phyloP scores from a whole-genome alignment of 768 basidiomycete species.

The Amanita muscaria region DNA sequence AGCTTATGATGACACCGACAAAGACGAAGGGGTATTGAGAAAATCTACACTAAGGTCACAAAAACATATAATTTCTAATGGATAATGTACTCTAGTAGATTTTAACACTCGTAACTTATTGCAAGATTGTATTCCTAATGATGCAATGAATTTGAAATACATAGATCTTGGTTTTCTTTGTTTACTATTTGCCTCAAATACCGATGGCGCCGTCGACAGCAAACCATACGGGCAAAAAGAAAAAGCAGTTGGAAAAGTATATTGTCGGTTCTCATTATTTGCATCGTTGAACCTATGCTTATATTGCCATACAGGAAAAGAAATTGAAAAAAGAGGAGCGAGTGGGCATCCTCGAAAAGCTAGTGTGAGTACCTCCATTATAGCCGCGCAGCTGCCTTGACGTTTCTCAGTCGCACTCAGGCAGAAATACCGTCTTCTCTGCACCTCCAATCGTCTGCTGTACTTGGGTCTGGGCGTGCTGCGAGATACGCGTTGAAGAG shows the following conservation, averaged over 20 bases:
- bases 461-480: slow-evolving; percentile 68
- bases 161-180: not conserved
- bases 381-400: slow-evolving; percentile 14
- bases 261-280: slow-evolving; percentile 46
- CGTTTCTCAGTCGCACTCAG: slow-evolving; percentile 59
- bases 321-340: slow-evolving; percentile 90
- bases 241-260: slow-evolving; percentile 85
- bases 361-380: slow-evolving; percentile 48
- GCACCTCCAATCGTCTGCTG: slow-evolving; percentile 70
- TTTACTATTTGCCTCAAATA: slow-evolving; percentile 18
- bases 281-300: not conserved
- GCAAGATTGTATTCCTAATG: no score
- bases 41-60: no score
- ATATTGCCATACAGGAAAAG: slow-evolving; percentile 54
- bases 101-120: not conserved
- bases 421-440: slow-evolving; percentile 46
- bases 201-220: slow-evolving; percentile 47
- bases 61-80: not conserved
- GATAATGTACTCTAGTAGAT: slow-evolving; percentile 1
- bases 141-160: not conserved
- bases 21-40: no score
- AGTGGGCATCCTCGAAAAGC: slow-evolving; percentile 63
- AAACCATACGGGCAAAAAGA: slow-evolving; percentile 78
- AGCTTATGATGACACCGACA: not conserved
- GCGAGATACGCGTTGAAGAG: slow-evolving; percentile 58